A percentile compares a stretch with the other conserved stretches of the same genome.
These are phyloP conservation scores for Colletotrichum siamense DNA, from an alignment of 2,329 filamentous ascomycete genomes.

Conservation along the genomic window DNA sequence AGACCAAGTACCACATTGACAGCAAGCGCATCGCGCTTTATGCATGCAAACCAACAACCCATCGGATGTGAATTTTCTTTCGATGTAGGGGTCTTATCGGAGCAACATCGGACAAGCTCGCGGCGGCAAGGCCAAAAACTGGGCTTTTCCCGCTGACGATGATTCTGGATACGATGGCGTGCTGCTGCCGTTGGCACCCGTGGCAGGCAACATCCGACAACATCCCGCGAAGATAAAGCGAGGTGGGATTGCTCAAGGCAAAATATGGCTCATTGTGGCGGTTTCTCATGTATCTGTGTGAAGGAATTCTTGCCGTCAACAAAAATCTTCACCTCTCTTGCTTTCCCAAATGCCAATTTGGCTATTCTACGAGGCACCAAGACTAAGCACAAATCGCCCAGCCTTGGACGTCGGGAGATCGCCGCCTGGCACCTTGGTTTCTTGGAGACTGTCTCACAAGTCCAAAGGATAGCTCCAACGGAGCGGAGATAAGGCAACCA, in stretches of 20 bases:
- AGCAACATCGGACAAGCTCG: not conserved
- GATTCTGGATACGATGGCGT: conserved; percentile 14
- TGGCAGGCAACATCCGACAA: not conserved
- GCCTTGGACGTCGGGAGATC: not conserved
- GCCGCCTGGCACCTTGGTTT: not conserved
- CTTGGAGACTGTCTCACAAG: not conserved
- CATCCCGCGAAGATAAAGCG: not conserved
- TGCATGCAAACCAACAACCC: not conserved
- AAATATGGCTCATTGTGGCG: not conserved
- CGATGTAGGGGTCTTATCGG: not conserved
- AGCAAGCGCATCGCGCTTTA: not conserved
- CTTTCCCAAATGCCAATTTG: not conserved
- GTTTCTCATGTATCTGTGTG: not conserved
- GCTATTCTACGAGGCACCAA: not conserved
- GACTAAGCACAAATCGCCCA: not conserved
- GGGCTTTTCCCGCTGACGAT: conserved; percentile 8
- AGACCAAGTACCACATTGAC: not conserved
- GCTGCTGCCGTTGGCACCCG: not conserved
- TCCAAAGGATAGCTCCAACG: not conserved
- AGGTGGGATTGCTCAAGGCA: fast-evolving
- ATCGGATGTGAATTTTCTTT: not conserved
- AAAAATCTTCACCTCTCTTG: not conserved
- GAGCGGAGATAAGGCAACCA: not conserved
- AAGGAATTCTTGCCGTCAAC: not conserved
- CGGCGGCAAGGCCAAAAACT: not conserved